Percentiles rank a stretch among this genome's conserved stretches.
Evolutionary conservation across 1,139 yeast genomes (phyloP).

Genomic region (Lodderomyces elongisporus): DNA sequence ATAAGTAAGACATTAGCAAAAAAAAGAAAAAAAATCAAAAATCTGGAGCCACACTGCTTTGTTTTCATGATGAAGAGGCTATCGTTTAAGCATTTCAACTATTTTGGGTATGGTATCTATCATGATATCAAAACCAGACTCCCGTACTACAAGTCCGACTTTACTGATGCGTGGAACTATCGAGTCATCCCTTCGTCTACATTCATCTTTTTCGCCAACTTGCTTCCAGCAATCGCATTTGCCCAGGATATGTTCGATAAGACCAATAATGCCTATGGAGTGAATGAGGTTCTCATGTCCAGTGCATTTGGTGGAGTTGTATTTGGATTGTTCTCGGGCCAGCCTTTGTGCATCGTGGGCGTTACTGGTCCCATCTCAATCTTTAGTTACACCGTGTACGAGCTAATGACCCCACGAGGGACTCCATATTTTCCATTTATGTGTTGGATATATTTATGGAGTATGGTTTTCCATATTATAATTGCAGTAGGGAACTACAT

Average conservation of each 20-base stretch:
- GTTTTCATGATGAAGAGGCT: conserved; percentile 9
- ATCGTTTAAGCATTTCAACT: conserved; percentile 13
- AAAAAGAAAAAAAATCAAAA: too few species aligned
- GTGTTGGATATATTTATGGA: conserved; percentile 96
- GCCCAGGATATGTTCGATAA: conserved; percentile 96
- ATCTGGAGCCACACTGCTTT: too few species aligned
- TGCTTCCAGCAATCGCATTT: conserved; percentile 91
- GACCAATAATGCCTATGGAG: conserved; percentile 81
- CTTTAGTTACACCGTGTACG: conserved; percentile 87
- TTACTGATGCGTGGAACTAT: conserved; percentile 79
- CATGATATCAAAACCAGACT: conserved; percentile 51
- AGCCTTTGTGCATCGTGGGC: conserved; percentile 94
- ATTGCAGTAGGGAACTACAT: conserved; percentile 71
- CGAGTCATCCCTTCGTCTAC: conserved; percentile 84
- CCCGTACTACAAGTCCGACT: conserved; percentile 73
- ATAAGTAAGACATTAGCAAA: too few species aligned
- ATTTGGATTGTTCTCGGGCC: conserved; percentile 83
- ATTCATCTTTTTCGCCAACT: conserved; percentile 81
- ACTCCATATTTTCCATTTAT: conserved; percentile 84
- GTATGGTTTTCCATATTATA: conserved; percentile 72
- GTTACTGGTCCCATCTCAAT: conserved; percentile 94
- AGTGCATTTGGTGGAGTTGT: conserved; percentile 86
- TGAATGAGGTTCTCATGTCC: conserved; percentile 79
- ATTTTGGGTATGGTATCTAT: conserved; percentile 51
- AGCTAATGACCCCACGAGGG: conserved; percentile 59